Base-by-base conservation (phyloP, 331 rosid species). In the Quercus tomentella region DNA sequence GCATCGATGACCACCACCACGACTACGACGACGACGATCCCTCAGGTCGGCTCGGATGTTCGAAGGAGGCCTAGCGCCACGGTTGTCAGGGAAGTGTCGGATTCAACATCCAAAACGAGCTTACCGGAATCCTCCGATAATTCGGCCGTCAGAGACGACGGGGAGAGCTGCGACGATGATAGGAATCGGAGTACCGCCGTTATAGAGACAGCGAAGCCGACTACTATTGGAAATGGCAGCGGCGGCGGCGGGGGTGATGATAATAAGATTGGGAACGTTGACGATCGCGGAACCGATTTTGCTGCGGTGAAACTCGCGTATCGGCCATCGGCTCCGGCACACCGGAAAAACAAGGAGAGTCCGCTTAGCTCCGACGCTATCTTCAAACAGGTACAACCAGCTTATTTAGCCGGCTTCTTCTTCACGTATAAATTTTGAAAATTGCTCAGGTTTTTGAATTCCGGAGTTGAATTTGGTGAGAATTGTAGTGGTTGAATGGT, bases 321-420 rank as follows among this genome's bases (percentile, higher is more conserved):
- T 76, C 91, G 99, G 76, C 93, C 97, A 58, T 91, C 95, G n/a
- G 87, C 84, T 75, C 98, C 94, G 2, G 97, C 99, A 82, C 99
- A 96, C 81, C 89, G 91, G 18, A 86, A 76, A 77, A 81, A 86
- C 21, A 96, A 77, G 76, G 99, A 96, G 83, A 96, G 99, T 49
- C 97, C 97, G 18, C 93, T 96, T 20, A 93, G 97, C 83, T 96
- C 99, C 57, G 93, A 86, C 72, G 87, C 88, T 56, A 93, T 96
- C 73, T 93, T 96, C 89, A 84, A 76, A 71, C 97, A 96, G 96
- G 99, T 96, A 72, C 12, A 43, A 28, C 43, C 55, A 31, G 63
- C 73, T 33, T 52, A 2, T 65, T 71, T 45, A 23, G 37, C 21
- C 60, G 35, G 57, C 37, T 33, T 67, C n/a, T 49, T 23, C 17